These are phyloP conservation scores for Nitzschia sp. DNA, from an alignment of 108 stramenopile species.

Conservation along the genomic window DNA sequence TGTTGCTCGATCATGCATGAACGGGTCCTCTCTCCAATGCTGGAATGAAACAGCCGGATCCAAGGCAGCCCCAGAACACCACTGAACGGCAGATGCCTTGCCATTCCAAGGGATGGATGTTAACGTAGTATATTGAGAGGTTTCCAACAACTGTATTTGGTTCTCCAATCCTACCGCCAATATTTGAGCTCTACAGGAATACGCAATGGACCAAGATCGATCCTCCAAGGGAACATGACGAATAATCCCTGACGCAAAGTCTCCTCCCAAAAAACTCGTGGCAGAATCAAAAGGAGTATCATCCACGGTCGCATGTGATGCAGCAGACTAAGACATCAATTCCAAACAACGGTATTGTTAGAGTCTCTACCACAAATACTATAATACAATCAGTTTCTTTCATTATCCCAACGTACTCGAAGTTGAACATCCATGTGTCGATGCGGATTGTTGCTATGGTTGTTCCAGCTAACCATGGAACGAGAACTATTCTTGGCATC, in stretches of 20 bases:
- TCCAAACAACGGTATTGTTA: neutral
- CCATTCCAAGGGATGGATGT: slow-evolving; percentile 5
- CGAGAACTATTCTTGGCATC: too few species aligned
- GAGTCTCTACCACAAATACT: neutral
- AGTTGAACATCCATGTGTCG: slow-evolving; percentile 8
- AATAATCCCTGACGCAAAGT: slow-evolving; percentile 24
- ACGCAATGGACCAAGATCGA: slow-evolving; percentile 30
- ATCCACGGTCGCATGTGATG: neutral
- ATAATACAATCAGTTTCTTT: neutral
- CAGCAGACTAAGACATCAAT: neutral
- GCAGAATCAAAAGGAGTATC: slow-evolving; percentile 4
- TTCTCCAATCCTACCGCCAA: slow-evolving; percentile 28
- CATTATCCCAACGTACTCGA: neutral
- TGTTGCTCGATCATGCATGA: neutral
- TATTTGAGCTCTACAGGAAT: slow-evolving; percentile 5
- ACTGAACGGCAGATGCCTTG: slow-evolving; percentile 32
- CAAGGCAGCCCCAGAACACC: slow-evolving; percentile 15
- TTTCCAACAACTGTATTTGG: slow-evolving; percentile 32
- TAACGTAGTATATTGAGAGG: slow-evolving; percentile 2
- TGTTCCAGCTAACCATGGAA: too few species aligned
- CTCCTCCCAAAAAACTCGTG: slow-evolving; percentile 13
- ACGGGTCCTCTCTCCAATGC: neutral
- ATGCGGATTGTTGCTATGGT: neutral
- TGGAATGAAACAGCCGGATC: neutral
- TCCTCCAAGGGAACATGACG: neutral